A percentile compares a stretch with the other conserved stretches of the same genome.
Evolutionary conservation across 2,329 filamentous ascomycete genomes (phyloP).

Genomic region (Pseudocercospora fijiensis): DNA sequence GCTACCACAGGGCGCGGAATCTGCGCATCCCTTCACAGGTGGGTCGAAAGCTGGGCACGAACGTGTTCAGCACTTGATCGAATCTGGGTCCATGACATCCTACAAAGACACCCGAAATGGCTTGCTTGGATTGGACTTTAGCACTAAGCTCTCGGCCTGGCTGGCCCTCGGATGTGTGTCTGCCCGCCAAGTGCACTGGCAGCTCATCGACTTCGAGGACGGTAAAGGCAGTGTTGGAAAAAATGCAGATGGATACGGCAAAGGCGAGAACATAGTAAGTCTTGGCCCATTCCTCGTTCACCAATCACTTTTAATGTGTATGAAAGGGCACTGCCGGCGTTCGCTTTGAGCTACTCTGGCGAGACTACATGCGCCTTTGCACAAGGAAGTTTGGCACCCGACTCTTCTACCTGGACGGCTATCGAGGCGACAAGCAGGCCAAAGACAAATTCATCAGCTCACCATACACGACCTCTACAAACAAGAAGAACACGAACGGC

Average conservation of each 20-base stretch:
- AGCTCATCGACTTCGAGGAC: conserved; percentile 68
- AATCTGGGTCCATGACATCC: conserved; percentile 57
- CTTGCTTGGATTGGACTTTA: conserved; percentile 67
- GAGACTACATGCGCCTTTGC: conserved; percentile 79
- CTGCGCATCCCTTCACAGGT: conserved; percentile 66
- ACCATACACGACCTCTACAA: conserved; percentile 34
- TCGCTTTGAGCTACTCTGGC: conserved; percentile 72
- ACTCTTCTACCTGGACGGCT: conserved; percentile 66
- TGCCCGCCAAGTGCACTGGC: conserved; percentile 68
- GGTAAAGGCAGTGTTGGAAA: conserved; percentile 48
- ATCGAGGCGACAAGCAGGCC: conserved; percentile 49
- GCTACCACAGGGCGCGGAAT: conserved; percentile 54
- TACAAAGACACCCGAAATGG: conserved; percentile 74
- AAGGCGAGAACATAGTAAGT: conserved; percentile 65
- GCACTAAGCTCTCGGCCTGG: conserved; percentile 73
- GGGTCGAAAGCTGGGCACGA: conserved; percentile 62
- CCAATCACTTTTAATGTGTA: neutral
- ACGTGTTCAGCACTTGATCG: conserved; percentile 61
- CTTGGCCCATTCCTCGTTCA: neutral
- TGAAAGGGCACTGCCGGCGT: conserved; percentile 62
- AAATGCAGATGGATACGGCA: conserved; percentile 58
- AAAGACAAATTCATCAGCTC: conserved; percentile 39
- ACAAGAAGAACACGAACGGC: conserved; percentile 45
- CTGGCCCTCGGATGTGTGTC: conserved; percentile 71
- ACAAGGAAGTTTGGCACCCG: conserved; percentile 65